Base-by-base conservation (phyloP, 305 asterid species). In the Fraxinus nigra region DNA sequence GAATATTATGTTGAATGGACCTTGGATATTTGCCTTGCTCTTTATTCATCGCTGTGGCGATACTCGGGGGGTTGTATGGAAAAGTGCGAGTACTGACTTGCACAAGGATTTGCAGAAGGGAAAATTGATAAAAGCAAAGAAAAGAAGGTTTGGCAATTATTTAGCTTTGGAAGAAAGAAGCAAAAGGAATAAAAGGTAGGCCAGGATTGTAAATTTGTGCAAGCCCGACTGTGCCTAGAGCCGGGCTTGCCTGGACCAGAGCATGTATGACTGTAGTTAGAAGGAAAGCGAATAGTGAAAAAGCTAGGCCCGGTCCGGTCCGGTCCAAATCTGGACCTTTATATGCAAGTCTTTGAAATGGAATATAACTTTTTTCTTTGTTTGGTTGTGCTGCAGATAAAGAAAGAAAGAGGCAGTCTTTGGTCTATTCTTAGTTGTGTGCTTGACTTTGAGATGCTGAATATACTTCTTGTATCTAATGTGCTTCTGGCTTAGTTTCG, bases 341-440 rank as follows among this genome's bases (percentile, higher is more conserved):
- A 14, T 16, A 16, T 16, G 24, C 85, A 84, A 90, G 80, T 77
- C 74, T 80, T 78, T 83, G 80, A 61, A 79, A 69, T 82, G 79
- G 87, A 88, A 85, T 83, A 82, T 92, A 88, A 88, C 91, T 97
- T 91, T 92, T 90, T 78, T 82, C 84, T 81, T 84, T 92, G 93
- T 88, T 92, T 81, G 85, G 65, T 85, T 89, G 90, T 89, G 92
- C 85, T 81, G 78, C 72, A 85, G 73, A 43, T 85, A 65, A 75
- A 83, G 91, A 86, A 85, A 83, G 82, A 91, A 86, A 87, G 88
- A 82, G 79, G 72, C 78, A 8, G 83, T 81, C 88, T 90, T 72
- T 82, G 84, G 84, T 82, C 89, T 88, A 79, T 80, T 77, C 79
- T 30, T 80, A 72, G 16, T 75, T 74, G 73, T 59, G 81, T 79